Base-by-base conservation (phyloP, 2,329 filamentous ascomycete species). In the Phoma sp. region DNA sequence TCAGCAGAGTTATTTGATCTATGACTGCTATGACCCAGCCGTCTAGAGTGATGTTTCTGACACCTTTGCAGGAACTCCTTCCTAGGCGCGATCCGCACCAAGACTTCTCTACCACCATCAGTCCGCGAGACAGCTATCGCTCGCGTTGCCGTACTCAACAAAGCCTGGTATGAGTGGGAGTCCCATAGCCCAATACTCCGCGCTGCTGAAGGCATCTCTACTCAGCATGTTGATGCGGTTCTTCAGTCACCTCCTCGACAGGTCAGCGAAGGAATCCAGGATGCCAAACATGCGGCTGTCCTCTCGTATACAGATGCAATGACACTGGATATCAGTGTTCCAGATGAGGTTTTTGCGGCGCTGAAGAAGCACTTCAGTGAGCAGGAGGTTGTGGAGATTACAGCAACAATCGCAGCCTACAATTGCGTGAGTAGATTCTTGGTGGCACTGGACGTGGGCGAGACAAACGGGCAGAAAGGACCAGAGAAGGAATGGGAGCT, bases 361-460 rank as follows among this genome's bases (percentile, higher is more conserved):
- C 62, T 96, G 61, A 88, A 82, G 76, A 72, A 61, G 12, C 68
- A 82, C 32, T 92, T 93, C 62, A 81, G 71, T 22, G 88, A 93
- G 58, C 81, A 83, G 68, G 89, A 93, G 76, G 81, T 94, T 45
- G 89, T 96, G 13, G 92, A 96, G 78, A 83, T 95, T 60, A 93
- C 90, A 39, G 85, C 89, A 29, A 93, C 89, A 21, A 84, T 91
- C 51, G 90, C 89, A 12, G 86, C 85, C 50, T 96, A 96, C 73
- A 96, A 96, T 72, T 93, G 90, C 70, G 91, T 96, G 15, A 92
- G 89, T 73, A 83, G 91, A 27, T 93, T 96, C 65, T 74, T 96
- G 63, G 91, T 96, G 19, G 91, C 91, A 13, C 74, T 96, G 51
- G 88, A 96, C 77, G 90, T 81, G 12, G 78, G 79, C 0, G 79